These are phyloP conservation scores for Penicillium occitanis DNA, from an alignment of 2,329 filamentous ascomycete genomes.

Conservation along the genomic window DNA sequence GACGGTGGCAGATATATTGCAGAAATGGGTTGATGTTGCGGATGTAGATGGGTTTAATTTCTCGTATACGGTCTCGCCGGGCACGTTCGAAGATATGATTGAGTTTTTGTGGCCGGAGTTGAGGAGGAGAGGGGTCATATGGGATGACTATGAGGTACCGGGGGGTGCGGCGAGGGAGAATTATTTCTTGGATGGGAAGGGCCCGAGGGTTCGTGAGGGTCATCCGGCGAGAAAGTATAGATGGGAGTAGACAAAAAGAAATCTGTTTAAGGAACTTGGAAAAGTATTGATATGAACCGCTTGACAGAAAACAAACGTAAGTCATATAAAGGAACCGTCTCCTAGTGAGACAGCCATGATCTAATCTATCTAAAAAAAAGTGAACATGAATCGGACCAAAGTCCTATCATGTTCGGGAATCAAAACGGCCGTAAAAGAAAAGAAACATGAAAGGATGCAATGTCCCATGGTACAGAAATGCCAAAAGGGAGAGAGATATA, in stretches of 20 bases:
- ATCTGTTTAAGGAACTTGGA: background rate
- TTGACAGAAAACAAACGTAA: background rate
- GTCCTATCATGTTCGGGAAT: slow-evolving; percentile 11
- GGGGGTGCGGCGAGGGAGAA: slow-evolving; percentile 44
- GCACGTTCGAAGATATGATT: slow-evolving; percentile 55
- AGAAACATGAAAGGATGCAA: slow-evolving; percentile 17
- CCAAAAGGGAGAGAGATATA: slow-evolving; percentile 12
- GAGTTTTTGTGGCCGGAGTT: slow-evolving; percentile 52
- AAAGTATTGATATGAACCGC: background rate
- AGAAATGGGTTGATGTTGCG: slow-evolving; percentile 46
- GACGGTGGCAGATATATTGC: slow-evolving; percentile 40
- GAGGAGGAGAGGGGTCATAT: slow-evolving; percentile 39
- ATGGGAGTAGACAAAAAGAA: slow-evolving; percentile 3
- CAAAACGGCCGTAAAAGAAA: slow-evolving; percentile 12
- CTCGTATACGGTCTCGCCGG: slow-evolving; percentile 52
- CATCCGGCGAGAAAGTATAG: slow-evolving; percentile 15
- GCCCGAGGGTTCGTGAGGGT: slow-evolving; percentile 25
- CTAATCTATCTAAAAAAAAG: slow-evolving; percentile 20
- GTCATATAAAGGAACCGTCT: slow-evolving; percentile 14
- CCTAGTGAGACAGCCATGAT: slow-evolving; percentile 17
- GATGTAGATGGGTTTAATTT: slow-evolving; percentile 48
- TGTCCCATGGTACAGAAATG: slow-evolving; percentile 19
- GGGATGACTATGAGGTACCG: slow-evolving; percentile 38
- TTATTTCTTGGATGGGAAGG: slow-evolving; percentile 34
- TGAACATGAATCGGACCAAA: slow-evolving; percentile 1